These are phyloP conservation scores for Albizia julibrissin DNA, from an alignment of 306 rosid species.

Conservation along the genomic window DNA sequence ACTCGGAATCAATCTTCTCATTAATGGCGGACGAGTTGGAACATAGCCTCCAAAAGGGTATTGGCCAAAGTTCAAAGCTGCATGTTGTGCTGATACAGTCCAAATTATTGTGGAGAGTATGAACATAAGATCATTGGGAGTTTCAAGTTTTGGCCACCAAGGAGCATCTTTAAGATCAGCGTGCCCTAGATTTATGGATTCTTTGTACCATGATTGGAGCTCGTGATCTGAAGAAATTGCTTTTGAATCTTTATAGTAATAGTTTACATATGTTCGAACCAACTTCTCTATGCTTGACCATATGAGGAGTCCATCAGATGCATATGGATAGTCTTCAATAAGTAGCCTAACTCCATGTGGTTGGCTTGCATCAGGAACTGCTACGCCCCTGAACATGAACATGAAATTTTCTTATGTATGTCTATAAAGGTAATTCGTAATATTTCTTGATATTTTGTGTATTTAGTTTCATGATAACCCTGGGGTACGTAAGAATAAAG, in stretches of 20 bases:
- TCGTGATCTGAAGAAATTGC: slow-evolving; percentile 40
- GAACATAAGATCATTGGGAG: slow-evolving; percentile 42
- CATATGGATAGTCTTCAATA: slow-evolving; percentile 56
- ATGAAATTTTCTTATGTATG: neutral
- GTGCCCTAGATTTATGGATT: slow-evolving; percentile 49
- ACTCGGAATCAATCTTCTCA: slow-evolving; percentile 41
- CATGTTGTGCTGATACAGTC: slow-evolving; percentile 48
- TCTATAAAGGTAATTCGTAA: neutral
- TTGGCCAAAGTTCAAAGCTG: slow-evolving; percentile 49
- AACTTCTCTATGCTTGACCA: slow-evolving; percentile 47
- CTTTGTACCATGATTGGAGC: slow-evolving; percentile 48
- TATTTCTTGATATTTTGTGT: neutral
- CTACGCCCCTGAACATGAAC: slow-evolving; percentile 39
- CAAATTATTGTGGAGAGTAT: slow-evolving; percentile 41
- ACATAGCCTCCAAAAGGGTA: slow-evolving; percentile 44
- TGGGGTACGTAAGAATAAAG: no score
- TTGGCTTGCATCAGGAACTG: slow-evolving; percentile 35
- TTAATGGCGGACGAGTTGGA: slow-evolving; percentile 43
- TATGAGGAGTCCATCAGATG: slow-evolving; percentile 53
- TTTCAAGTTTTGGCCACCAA: slow-evolving; percentile 53
- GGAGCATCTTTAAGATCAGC: slow-evolving; percentile 42
- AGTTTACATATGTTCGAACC: slow-evolving; percentile 43
- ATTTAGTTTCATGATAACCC: no score
- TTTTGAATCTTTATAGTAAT: slow-evolving; percentile 35
- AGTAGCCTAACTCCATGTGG: slow-evolving; percentile 39